Percentiles rank a stretch among this genome's conserved stretches.
phyloP scores from a whole-genome alignment of 106 monocot species.

The Dioscorea zingiberensis region DNA sequence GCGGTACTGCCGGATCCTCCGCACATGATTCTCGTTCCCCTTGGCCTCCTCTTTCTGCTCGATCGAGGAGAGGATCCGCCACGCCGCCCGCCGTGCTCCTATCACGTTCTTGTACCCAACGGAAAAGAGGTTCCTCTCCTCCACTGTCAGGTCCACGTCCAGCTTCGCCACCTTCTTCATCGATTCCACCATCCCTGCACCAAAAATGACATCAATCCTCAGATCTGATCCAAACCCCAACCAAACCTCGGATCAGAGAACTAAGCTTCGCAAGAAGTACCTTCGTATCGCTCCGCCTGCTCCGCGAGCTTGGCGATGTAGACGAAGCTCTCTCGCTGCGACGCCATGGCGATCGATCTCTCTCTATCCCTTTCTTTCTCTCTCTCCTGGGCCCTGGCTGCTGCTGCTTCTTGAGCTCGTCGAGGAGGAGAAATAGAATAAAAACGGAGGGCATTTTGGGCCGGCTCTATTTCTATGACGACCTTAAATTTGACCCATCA shows the following conservation, averaged over 20 bases:
- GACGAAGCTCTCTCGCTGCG: slow-evolving; percentile 14
- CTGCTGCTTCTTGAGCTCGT: too few relatives aligned
- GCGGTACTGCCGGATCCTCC: slow-evolving; percentile 29
- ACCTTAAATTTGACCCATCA: too few relatives aligned
- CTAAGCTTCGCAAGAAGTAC: background rate
- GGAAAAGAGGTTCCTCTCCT: slow-evolving; percentile 43
- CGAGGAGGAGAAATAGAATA: too few relatives aligned
- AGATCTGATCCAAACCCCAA: background rate
- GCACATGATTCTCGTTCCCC: slow-evolving; percentile 21
- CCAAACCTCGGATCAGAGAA: background rate
- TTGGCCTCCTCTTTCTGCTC: slow-evolving; percentile 32
- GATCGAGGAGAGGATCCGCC: slow-evolving; percentile 38
- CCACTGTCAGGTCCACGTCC: slow-evolving; percentile 44
- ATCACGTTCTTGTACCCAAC: slow-evolving; percentile 52
- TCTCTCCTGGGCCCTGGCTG: too few relatives aligned
- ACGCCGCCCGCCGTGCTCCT: slow-evolving; percentile 37
- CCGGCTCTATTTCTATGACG: too few relatives aligned
- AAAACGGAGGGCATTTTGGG: too few relatives aligned
- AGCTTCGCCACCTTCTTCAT: slow-evolving; percentile 48
- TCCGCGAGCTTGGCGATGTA: slow-evolving; percentile 36
- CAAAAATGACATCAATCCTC: background rate
- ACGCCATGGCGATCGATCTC: slow-evolving; percentile 14
- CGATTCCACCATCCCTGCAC: slow-evolving; percentile 45
- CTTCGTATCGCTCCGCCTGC: slow-evolving; percentile 41
- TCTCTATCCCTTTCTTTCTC: too few relatives aligned